These are phyloP conservation scores for Cyberlindnera subsufficiens DNA, from an alignment of 805 yeast species.

Conservation along the genomic window DNA sequence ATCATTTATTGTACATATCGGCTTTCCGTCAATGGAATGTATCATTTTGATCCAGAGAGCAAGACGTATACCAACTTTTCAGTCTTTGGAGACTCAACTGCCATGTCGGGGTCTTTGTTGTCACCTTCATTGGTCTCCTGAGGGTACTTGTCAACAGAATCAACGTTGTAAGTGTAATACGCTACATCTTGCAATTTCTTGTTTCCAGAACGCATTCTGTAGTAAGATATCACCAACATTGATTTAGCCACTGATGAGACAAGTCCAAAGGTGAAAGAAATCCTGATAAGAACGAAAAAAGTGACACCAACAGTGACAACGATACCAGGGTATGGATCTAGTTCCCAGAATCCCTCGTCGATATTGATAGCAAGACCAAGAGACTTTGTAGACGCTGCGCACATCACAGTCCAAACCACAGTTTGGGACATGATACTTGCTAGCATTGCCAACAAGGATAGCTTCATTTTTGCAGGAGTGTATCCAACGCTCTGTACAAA, in stretches of 20 bases:
- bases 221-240: background rate
- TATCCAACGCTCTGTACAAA: background rate
- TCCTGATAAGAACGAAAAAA: background rate
- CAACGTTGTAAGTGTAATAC: too few species aligned
- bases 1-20: too few species aligned
- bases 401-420: slow-evolving; percentile 1
- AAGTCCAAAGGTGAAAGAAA: background rate
- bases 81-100: too few species aligned
- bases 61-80: too few species aligned
- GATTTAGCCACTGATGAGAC: background rate
- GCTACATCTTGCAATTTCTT: too few species aligned
- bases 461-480: background rate
- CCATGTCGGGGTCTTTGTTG: too few species aligned
- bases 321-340: background rate
- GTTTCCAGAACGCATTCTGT: too few species aligned
- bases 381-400: background rate
- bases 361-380: background rate
- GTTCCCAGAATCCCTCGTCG: background rate
- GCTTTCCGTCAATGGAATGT: too few species aligned
- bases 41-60: too few species aligned
- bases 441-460: background rate
- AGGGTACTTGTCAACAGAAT: too few species aligned
- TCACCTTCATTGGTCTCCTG: too few species aligned
- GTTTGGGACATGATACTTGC: background rate
- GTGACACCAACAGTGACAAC: background rate